Evolutionary conservation across 192 early-diverging fungal genomes (phyloP), one percentile per base, ranked within the genome.

Genomic region (Helicostylum pulchrum): DNA sequence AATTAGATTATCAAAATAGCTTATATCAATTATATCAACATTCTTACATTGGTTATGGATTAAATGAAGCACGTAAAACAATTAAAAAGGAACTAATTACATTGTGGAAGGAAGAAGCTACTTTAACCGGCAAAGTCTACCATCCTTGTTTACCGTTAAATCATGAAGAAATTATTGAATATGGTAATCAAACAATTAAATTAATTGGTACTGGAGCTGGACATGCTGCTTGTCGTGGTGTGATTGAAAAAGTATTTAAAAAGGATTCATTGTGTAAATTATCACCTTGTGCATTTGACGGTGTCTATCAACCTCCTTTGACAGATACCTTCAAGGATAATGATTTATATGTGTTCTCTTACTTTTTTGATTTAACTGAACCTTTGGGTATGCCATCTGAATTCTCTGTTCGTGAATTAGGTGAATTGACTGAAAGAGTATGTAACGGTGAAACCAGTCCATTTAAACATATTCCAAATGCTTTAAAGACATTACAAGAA

Each of bases 291-390:
- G 86, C 93, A 7, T 99, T 96, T 70, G 79, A 92, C 59, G 97
- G 97, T 43, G 82, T 96, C 2, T 95, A 96, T 76, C 93, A 94
- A 74, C 97, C 97, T 6, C 78, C 81, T 10, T 78, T 98, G 19
- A 62, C 67, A 5, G 68, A 80, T 55, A 85, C 86, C 2, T 95
- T 95, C 75, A 77, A 77, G 19, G 63, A 74, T 1, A 78, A 86
- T 42, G 94, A 94, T 36, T 86, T 99, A 34, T 96, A 95, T 74
- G 91, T 92, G 14, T 97, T 99, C 77, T 94, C 92, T 26, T 99
- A 89, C 82, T 96, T 99, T 72, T 99, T 91, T 77, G 97, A 99
- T 68, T 84, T 90, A 46, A 85, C 88, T 1, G 76, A 85, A 42
- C 90, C 90, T 6, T 78, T 91, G 12, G 88, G 87, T 36, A 80